Conservation (phyloP, 345 rosid genomes). For the Citrus sinensis region DVS_A1.0 CM039162.1:6698501-6699000, state of each 20-base stretch:
- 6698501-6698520: constrained; percentile 85
- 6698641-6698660: not conserved
- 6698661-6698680: not conserved
- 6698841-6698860: constrained; percentile 79
- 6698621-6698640: not conserved
- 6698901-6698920: constrained; percentile 55
- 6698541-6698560: not conserved
- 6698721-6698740: not conserved
- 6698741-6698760: not conserved
- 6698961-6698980: not conserved
- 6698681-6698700: not conserved
- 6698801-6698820: constrained; percentile 87
- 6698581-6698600: not conserved
- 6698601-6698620: not conserved
- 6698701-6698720: not conserved
- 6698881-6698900: constrained; percentile 38
- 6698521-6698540: not conserved
- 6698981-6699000: not conserved
- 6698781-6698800: not conserved
- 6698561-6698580: not conserved
- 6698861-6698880: constrained; percentile 47
- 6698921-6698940: not conserved
- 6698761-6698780: not conserved
- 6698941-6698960: constrained; percentile 1
- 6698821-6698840: constrained; percentile 88